These are phyloP conservation scores for Termitomyces titanicus DNA, from an alignment of 768 basidiomycete species.

Conservation along the genomic window DNA sequence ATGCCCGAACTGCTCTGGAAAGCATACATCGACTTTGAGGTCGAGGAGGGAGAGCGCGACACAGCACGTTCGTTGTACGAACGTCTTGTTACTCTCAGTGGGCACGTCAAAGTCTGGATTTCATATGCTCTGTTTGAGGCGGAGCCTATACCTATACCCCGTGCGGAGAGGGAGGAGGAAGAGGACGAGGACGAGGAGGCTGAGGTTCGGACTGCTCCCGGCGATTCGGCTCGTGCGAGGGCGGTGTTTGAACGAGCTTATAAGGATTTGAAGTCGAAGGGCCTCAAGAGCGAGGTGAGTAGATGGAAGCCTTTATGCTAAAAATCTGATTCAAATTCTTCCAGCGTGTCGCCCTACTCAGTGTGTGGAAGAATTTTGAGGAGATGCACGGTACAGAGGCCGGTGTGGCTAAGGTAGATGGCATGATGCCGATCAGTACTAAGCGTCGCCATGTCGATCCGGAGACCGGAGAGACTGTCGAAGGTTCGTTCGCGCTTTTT, in stretches of 20 bases:
- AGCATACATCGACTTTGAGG: constrained; percentile 95
- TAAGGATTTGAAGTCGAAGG: constrained; percentile 77
- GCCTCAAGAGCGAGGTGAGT: constrained; percentile 84
- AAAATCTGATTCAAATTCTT: background rate
- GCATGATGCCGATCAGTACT: constrained; percentile 90
- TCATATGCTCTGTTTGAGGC: constrained; percentile 93
- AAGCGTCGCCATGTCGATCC: constrained; percentile 81
- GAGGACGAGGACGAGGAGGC: constrained; percentile 66
- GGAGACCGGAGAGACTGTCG: constrained; percentile 81
- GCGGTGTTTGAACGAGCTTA: constrained; percentile 86
- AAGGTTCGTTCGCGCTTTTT: constrained; percentile 49
- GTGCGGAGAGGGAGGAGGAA: constrained; percentile 66
- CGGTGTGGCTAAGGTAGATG: constrained; percentile 79
- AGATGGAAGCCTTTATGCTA: no score
- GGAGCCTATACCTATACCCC: constrained; percentile 62
- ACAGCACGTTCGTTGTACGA: constrained; percentile 85
- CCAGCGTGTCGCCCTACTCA: constrained; percentile 86
- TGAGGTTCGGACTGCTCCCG: constrained; percentile 65
- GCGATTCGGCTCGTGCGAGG: constrained; percentile 67
- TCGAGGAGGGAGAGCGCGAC: constrained; percentile 89
- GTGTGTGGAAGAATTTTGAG: constrained; percentile 96
- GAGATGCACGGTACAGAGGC: constrained; percentile 69
- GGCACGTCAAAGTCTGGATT: constrained; percentile 97
- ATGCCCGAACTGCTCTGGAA: constrained; percentile 97
- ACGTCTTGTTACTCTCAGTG: constrained; percentile 77